Evolutionary conservation across 805 yeast species (phyloP).

Genomic region (Saccharomycopsis schoenii): DNA sequence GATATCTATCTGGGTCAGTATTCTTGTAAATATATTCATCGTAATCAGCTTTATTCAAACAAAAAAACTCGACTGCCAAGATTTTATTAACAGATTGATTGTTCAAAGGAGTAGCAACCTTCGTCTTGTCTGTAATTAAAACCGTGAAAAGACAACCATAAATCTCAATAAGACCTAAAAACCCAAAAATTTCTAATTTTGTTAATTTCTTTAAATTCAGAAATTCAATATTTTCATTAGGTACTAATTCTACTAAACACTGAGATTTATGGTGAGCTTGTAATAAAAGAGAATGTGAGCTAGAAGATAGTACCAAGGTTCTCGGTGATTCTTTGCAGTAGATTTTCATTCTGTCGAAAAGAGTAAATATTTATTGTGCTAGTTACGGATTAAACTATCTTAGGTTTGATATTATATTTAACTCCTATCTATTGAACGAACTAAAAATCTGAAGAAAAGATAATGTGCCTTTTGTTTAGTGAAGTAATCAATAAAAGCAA

Average conservation of each 20-base stretch:
- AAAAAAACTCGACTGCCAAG: constrained; percentile 76
- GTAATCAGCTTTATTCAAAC: constrained; percentile 65
- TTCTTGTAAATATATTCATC: constrained; percentile 30
- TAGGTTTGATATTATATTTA: not conserved
- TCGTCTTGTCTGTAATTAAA: constrained; percentile 63
- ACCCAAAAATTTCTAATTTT: constrained; percentile 45
- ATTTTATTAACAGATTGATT: constrained; percentile 75
- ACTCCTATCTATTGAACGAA: not conserved
- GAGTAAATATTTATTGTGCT: too few relatives aligned
- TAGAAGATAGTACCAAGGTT: constrained; percentile 34
- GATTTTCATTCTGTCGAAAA: constrained; percentile 26
- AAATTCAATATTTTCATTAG: constrained; percentile 28
- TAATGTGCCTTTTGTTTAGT: too few relatives aligned
- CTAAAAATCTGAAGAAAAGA: not conserved
- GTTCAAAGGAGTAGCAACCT: constrained; percentile 76
- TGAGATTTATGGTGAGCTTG: constrained; percentile 26
- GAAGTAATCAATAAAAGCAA: too few relatives aligned
- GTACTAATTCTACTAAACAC: constrained; percentile 42
- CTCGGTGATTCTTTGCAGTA: constrained; percentile 29
- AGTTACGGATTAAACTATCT: too few relatives aligned
- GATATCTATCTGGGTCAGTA: not conserved
- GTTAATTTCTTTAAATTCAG: constrained; percentile 34
- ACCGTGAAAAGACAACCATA: constrained; percentile 63
- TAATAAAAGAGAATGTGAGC: constrained; percentile 36
- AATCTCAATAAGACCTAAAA: constrained; percentile 71